Evolutionary conservation across 23 red algal genomes (phyloP), one percentile per base, ranked within the genome.

Genomic region (Chondrus crispus): DNA sequence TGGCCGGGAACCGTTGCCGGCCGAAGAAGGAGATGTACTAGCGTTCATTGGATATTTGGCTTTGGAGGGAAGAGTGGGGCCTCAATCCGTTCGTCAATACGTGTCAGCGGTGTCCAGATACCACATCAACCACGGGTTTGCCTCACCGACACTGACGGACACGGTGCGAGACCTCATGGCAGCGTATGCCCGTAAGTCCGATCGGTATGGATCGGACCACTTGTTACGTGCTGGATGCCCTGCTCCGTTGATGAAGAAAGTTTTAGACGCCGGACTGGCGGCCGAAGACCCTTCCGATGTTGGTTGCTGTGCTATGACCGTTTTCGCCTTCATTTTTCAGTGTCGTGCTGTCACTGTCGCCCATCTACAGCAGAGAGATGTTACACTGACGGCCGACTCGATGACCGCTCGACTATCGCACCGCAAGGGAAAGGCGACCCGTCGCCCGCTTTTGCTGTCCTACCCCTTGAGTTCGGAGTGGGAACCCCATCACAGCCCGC

Each of bases 281-380:
- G 49, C 20, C 37, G 24, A 58, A 16, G 45, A 51, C 76, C 19
- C 29, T 28, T 3, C 5, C 7, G 20, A 48, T 30, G 22, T 81
- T 22, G 42, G 45, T 9, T 28, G 29, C 22, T 81, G 50, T 43
- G 33, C 41, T 4, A 43, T 48, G 49, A 9, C 9, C 24, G 4
- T 81, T 46, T 58, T 81, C 38, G 43, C 35, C 76, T 81, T 81
- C 45, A 29, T 81, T 3, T 81, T 81, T 32, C 76, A 81, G 5
- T 43, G 49, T 24, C 76, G 76, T 7, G 20, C 50, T 7, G 50
- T 58, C 10, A 26, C 29, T 22, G n/a, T 47, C 26, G 39, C 37
- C 26, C 9, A 5, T 53, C 76, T 81, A 14, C n/a, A n/a, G 12
- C 66, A 30, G 13, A 13, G 32, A 72, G 66, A 72, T 29, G 66